Conservation (phyloP, 2,329 filamentous ascomycete genomes). For the Claviceps maximensis region DNA sequence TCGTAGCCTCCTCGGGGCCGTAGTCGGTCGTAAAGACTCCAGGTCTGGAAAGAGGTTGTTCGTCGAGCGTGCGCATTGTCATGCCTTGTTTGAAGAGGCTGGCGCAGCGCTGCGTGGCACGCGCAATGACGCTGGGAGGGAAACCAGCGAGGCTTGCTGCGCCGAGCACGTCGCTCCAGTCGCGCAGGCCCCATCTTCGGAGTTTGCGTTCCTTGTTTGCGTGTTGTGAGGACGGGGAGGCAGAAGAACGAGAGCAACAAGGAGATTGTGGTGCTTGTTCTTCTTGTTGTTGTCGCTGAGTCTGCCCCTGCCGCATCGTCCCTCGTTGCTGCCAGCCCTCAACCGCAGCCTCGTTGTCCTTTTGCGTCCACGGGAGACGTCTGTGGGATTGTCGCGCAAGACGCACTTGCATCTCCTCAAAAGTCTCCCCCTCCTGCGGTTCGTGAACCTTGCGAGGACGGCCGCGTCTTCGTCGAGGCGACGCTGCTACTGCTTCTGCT, state of each 20-base stretch:
- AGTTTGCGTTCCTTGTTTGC: slow-evolving; percentile 14
- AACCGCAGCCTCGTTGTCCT: slow-evolving; percentile 19
- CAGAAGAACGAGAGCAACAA: background rate
- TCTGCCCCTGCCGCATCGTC: background rate
- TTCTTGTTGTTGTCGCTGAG: background rate
- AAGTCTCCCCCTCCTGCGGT: slow-evolving; percentile 30
- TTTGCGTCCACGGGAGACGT: slow-evolving; percentile 13
- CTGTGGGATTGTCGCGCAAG: slow-evolving; percentile 30
- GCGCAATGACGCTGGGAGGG: slow-evolving; percentile 47
- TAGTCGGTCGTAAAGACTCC: slow-evolving; percentile 17
- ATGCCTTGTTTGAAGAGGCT: slow-evolving; percentile 63
- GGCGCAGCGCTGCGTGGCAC: slow-evolving; percentile 61
- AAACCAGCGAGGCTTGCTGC: slow-evolving; percentile 66
- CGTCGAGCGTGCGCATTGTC: slow-evolving; percentile 43
- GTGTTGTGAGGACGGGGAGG: background rate
- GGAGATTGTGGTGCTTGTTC: background rate
- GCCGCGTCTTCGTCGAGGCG: slow-evolving; percentile 16
- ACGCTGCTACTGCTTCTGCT: background rate
- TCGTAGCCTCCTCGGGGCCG: slow-evolving; percentile 15
- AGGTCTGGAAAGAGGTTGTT: slow-evolving; percentile 14
- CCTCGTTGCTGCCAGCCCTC: slow-evolving; percentile 21
- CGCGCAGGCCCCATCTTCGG: slow-evolving; percentile 37
- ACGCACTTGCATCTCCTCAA: slow-evolving; percentile 31
- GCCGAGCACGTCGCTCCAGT: slow-evolving; percentile 79
- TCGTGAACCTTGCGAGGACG: slow-evolving; percentile 27